Evolutionary conservation across 2,329 filamentous ascomycete genomes (phyloP).

Genomic region (Aspergillus sp.): DNA sequence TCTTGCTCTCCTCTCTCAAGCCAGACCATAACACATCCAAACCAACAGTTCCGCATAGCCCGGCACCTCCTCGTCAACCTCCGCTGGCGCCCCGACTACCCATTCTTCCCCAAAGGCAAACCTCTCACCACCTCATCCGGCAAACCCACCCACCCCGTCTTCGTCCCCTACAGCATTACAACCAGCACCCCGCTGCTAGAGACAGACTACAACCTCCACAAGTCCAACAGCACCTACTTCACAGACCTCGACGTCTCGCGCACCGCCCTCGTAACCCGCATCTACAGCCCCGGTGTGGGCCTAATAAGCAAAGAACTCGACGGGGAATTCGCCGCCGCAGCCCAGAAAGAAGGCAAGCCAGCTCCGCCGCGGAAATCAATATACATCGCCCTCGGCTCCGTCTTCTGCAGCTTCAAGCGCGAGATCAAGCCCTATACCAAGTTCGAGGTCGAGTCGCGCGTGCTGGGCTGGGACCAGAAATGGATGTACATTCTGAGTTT

Average conservation of each 20-base stretch:
- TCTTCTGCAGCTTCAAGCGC: constrained; percentile 70
- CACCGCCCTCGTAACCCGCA: constrained; percentile 72
- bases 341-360: constrained; percentile 52
- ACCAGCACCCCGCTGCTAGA: constrained; percentile 71
- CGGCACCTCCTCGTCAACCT: constrained; percentile 58
- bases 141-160: constrained; percentile 60
- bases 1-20: not conserved
- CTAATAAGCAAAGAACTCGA: constrained; percentile 54
- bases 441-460: constrained; percentile 72
- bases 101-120: constrained; percentile 43
- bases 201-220: constrained; percentile 84
- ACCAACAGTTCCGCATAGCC: constrained; percentile 56
- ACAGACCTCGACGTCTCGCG: constrained; percentile 80
- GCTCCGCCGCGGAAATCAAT: constrained; percentile 50
- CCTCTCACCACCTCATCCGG: constrained; percentile 33
- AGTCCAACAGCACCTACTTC: constrained; percentile 84
- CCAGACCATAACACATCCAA: not conserved
- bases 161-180: constrained; percentile 67
- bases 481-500: constrained; percentile 77
- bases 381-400: constrained; percentile 68
- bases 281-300: constrained; percentile 60
- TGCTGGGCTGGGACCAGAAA: constrained; percentile 76
- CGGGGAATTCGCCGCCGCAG: constrained; percentile 49
- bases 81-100: constrained; percentile 49
- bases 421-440: constrained; percentile 69